phyloP scores from a whole-genome alignment of 164 flowering plant species.

The Magnolia kwangsiensis region DNA sequence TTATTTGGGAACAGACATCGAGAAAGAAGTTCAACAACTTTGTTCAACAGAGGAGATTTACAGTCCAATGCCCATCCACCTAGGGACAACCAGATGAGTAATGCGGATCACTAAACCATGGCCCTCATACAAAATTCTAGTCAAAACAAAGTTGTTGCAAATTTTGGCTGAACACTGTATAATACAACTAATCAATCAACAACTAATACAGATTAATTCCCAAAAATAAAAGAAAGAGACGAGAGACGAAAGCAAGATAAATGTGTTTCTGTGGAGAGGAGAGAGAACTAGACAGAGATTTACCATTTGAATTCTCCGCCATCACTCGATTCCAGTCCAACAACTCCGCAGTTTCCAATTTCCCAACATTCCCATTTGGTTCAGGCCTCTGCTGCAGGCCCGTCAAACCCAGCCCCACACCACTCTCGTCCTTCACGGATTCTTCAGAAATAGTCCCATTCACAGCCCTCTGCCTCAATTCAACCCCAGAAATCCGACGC shows the following conservation, averaged over 20 bases:
- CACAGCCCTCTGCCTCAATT: constrained; percentile 12
- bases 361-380: not conserved
- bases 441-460: not conserved
- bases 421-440: not conserved
- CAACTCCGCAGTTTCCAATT: constrained; percentile 6
- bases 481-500: not conserved
- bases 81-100: too few relatives aligned
- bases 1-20: too few relatives aligned
- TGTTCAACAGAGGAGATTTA: too few relatives aligned
- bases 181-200: not conserved
- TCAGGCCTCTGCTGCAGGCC: not conserved
- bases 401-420: not conserved
- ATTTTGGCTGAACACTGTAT: not conserved
- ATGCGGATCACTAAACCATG: not conserved
- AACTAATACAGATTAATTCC: not conserved
- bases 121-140: not conserved
- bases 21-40: too few relatives aligned
- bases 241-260: too few relatives aligned
- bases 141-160: not conserved
- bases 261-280: not conserved
- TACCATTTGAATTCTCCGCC: constrained; percentile 6
- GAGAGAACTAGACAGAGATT: not conserved
- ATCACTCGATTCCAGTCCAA: constrained; percentile 10
- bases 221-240: too few relatives aligned
- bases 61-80: too few relatives aligned